Evolutionary conservation across 2,329 filamentous ascomycete genomes (phyloP), one percentile per base, ranked within the genome.

Genomic region (Magnaporthiopsis poae): DNA sequence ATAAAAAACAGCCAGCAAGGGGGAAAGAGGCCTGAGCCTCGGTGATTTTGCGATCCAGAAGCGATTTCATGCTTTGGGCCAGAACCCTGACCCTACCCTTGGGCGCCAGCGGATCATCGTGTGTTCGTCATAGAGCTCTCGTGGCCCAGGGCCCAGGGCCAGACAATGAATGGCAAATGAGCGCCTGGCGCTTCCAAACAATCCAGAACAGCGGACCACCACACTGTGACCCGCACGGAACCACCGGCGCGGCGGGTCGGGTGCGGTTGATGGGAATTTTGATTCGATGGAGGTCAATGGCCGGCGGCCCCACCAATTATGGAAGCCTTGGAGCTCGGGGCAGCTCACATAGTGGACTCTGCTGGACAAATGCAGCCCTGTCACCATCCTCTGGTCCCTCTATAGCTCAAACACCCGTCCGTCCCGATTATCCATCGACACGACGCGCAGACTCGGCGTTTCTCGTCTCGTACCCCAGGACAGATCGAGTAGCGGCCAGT

Each of bases 401-500:
- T 21, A 56, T 21, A 56, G 12, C 5, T 21, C 46, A 56, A 56
- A 56, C 46, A 21, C n/a, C 18, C 21, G n/a, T 25, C 18, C 21
- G n/a, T 25, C 46, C 46, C 46, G 46, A 56, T 56, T 56, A 21
- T 56, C 46, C 46, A 21, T n/a, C 46, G 46, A n/a, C 21, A 25
- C 46, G 46, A 31, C 46, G 46, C 46, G 46, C 46, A 25, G 46
- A 21, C 21, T 56, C 46, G 46, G 46, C 8, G 46, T 9, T 11
- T 56, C 46, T 18, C 8, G n/a, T 56, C 46, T 18, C 8, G n/a
- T 56, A 56, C 46, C 46, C 46, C 21, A 2, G 21, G 46, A 25
- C 18, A n/a, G 8, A 56, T 56, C n/a, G 46, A 25, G n/a, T 21
- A 56, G 52, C 35, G 31, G 31, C 71, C 46, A 25, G 46, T 8